Evolutionary conservation across 1,139 yeast species (phyloP), one percentile per base, ranked within the genome.

Genomic region (Sugiyamaella pinicola): DNA sequence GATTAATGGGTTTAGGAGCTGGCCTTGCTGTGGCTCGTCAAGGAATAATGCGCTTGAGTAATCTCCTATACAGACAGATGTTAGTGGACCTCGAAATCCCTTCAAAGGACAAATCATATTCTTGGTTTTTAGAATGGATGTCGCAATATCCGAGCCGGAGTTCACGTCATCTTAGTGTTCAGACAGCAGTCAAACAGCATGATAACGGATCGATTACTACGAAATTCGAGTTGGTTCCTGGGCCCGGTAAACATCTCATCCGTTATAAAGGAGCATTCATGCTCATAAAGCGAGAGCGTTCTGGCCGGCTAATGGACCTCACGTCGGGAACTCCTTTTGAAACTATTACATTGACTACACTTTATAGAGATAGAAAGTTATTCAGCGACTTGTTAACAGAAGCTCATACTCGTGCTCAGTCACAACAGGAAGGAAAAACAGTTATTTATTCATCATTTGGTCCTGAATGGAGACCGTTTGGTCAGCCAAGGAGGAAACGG

Each of bases 381-480:
- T 87, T 93, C 62, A 74, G 78, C 37, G 83, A 86, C n/a, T 74
- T 93, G 59, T 75, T 93, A 53, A 78, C 77, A 10, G 99, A 93
- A 63, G 98, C 99, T 6, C 90, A 91, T 63, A 72, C 76, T 43
- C 71, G 88, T 73, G 98, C 98, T 0, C 76, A 90, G 68, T 84
- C 82, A 65, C 80, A 86, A 37, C 85, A 87, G 56, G 96, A 90
- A 65, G 99, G 99, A 9, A 91, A 90, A 65, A 93, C 99, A 0
- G 99, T 93, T 8, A 75, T 93, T 5, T 93, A 81, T 70, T 89
- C 96, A 1, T 87, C 96, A 2, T 91, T 95, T 87, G 99, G 98
- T 1, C 96, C 96, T 12, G 99, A 93, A 66, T 93, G 99, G 99
- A 78, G 99, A 62, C 96, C 96, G 2, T 93, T 93, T 74, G 99